Conservation (phyloP, 805 yeast genomes). For the Sungouiozyma ichnusensis region DNA sequence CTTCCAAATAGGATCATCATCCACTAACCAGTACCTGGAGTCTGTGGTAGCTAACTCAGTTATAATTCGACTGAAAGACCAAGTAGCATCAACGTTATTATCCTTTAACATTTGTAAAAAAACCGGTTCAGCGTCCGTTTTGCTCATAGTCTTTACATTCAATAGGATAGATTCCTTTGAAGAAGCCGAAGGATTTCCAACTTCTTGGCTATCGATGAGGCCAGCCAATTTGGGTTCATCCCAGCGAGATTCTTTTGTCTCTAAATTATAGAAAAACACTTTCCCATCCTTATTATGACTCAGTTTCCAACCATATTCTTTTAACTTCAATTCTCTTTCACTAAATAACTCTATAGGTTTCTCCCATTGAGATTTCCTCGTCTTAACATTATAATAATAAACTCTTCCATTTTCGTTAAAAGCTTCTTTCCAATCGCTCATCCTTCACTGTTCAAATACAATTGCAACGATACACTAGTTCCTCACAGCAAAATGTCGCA, state of each 20-base stretch:
- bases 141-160: slow-evolving; percentile 16
- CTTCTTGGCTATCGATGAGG: background rate
- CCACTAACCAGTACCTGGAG: slow-evolving; percentile 57
- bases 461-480: no score
- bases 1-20: slow-evolving; percentile 47
- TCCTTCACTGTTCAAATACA: background rate
- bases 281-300: slow-evolving; percentile 55
- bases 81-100: slow-evolving; percentile 53
- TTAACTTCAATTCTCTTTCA: background rate
- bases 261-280: slow-evolving; percentile 57
- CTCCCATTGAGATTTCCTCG: slow-evolving; percentile 73
- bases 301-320: slow-evolving; percentile 41
- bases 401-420: slow-evolving; percentile 54
- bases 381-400: slow-evolving; percentile 59
- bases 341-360: slow-evolving; percentile 43
- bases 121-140: slow-evolving; percentile 32
- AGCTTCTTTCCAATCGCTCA: slow-evolving; percentile 50
- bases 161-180: slow-evolving; percentile 22
- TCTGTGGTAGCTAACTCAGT: slow-evolving; percentile 41
- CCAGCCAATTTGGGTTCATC: slow-evolving; percentile 43
- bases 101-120: slow-evolving; percentile 47
- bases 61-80: slow-evolving; percentile 66
- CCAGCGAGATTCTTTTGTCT: slow-evolving; percentile 68
- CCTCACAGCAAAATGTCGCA: no score
- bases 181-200: slow-evolving; percentile 1